These are phyloP conservation scores for Leccinum solheimii DNA, from an alignment of 1,284 basidiomycete genomes.

Conservation along the genomic window DNA sequence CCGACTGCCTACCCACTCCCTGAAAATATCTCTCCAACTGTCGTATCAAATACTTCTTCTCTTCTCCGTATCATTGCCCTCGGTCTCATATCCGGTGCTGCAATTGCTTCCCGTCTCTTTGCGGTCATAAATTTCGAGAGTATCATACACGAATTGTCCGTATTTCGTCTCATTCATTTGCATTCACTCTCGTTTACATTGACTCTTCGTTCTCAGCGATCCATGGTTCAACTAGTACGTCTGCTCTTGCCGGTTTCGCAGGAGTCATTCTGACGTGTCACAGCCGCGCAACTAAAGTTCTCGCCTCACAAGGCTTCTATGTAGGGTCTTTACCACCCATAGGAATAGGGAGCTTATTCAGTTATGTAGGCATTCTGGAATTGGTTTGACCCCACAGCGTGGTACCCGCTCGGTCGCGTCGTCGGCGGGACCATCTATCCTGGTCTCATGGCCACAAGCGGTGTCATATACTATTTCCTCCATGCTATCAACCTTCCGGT, in stretches of 20 bases:
- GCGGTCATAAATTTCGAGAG: conserved; percentile 98
- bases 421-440: conserved; percentile 99
- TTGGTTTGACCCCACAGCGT: conserved; percentile 99
- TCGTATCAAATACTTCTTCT: conserved; percentile 80
- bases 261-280: conserved; percentile 14
- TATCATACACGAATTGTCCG: conserved; percentile 98
- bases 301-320: conserved; percentile 93
- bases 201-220: conserved; percentile 56
- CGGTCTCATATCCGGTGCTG: conserved; percentile 86
- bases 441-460: conserved; percentile 96
- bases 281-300: conserved; percentile 87
- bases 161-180: conserved; percentile 19
- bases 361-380: conserved; percentile 94
- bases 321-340: conserved; percentile 47
- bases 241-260: not conserved
- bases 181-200: conserved; percentile 10
- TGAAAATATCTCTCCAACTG: conserved; percentile 63
- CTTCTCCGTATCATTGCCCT: conserved; percentile 86
- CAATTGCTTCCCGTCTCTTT: conserved; percentile 94
- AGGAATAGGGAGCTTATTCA: not conserved
- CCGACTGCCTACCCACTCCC: conserved; percentile 68
- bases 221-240: conserved; percentile 98
- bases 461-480: conserved; percentile 92
- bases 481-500: conserved; percentile 92
- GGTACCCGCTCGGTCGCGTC: conserved; percentile 98